phyloP scores from a whole-genome alignment of 2,329 filamentous ascomycete genomes.

The Trichoderma harzianum region DNA sequence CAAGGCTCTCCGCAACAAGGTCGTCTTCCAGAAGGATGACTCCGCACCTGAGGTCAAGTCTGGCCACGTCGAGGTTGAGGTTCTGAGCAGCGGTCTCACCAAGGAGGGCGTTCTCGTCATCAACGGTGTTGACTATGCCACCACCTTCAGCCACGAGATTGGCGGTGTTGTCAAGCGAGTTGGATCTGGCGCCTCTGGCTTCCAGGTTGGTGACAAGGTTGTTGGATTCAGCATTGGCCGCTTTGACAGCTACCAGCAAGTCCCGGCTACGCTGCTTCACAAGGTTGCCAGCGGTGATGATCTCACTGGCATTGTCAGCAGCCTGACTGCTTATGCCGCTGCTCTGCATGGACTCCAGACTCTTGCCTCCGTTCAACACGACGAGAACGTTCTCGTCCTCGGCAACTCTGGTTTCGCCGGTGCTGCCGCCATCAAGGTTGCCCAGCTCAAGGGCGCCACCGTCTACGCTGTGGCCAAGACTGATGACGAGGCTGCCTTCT shows the following conservation, averaged over 20 bases:
- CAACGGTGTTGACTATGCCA: conserved; percentile 27
- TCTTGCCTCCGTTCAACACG: not conserved
- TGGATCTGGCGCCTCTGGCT: conserved; percentile 19
- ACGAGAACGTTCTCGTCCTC: conserved; percentile 29
- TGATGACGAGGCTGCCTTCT: conserved; percentile 28
- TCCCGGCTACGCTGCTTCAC: conserved; percentile 17
- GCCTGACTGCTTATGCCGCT: not conserved
- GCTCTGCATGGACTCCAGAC: conserved; percentile 25
- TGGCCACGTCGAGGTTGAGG: conserved; percentile 27
- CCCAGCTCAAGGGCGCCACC: conserved; percentile 23
- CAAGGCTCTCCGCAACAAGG: conserved; percentile 19
- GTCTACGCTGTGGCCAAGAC: conserved; percentile 32
- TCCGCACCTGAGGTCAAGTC: conserved; percentile 18
- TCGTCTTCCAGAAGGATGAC: conserved; percentile 22
- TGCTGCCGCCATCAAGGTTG: conserved; percentile 29
- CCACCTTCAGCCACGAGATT: conserved; percentile 26
- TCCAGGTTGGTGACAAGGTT: conserved; percentile 27
- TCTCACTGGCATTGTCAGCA: conserved; percentile 30
- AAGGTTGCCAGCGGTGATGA: conserved; percentile 6
- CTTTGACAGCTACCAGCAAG: conserved; percentile 29
- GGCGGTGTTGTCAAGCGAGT: conserved; percentile 26
- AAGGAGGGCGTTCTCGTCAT: conserved; percentile 26
- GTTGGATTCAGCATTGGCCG: conserved; percentile 26
- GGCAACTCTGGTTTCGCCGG: conserved; percentile 31
- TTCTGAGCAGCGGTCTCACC: conserved; percentile 24